Evolutionary conservation across 176 grass and related monocot genomes (phyloP).

Genomic region (Cenchrus americanus): DNA sequence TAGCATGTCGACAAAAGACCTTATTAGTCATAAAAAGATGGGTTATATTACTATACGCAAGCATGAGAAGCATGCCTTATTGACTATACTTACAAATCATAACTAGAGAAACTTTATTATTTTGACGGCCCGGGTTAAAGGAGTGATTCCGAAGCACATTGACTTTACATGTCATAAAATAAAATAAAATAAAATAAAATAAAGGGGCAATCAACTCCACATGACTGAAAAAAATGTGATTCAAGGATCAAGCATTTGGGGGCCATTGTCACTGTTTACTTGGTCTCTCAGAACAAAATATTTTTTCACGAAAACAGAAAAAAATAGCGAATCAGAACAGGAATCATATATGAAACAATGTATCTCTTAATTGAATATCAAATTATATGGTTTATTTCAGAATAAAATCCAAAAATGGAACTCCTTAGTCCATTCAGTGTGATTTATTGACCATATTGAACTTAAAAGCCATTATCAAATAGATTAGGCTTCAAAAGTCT

Average conservation of each 20-base stretch:
- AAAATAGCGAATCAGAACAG: not conserved
- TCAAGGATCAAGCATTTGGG: not conserved
- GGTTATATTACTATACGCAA: not conserved
- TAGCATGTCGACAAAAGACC: not conserved
- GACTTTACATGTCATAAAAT: not conserved
- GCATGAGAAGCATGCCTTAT: not conserved
- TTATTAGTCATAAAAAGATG: not conserved
- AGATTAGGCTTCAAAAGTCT: not conserved
- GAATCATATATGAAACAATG: not conserved
- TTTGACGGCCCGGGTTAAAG: not conserved
- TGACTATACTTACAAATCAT: not conserved
- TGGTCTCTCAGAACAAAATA: slow-evolving; percentile 13
- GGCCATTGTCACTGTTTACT: not conserved
- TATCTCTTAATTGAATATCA: slow-evolving; percentile 7
- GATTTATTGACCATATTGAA: not conserved
- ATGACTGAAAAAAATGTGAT: not conserved
- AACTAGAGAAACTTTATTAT: slow-evolving; percentile 6
- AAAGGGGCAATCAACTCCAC: not conserved
- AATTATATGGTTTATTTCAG: not conserved
- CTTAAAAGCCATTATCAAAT: not conserved
- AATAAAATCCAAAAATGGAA: not conserved
- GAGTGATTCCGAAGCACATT: not conserved
- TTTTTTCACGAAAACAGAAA: too few species aligned
- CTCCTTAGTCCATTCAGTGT: not conserved
- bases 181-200: not conserved